These are phyloP conservation scores for Chenopodium berlandieri DNA, from an alignment of 148 eudicot species.

Conservation along the genomic window DNA sequence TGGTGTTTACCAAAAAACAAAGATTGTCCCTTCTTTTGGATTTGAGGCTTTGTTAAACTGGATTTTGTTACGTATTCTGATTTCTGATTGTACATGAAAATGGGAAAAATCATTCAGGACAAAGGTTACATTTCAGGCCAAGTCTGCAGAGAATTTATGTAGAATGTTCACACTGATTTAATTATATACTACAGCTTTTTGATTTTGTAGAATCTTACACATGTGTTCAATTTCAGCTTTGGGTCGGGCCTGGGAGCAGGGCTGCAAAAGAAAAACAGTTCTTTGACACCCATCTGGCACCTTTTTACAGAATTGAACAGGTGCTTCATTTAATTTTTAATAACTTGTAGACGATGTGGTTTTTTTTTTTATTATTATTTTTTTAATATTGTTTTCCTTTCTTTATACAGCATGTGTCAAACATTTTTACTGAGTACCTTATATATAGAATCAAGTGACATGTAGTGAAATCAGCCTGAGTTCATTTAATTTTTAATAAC, in stretches of 20 bases:
- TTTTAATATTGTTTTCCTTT: background rate
- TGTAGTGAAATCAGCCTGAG: no score
- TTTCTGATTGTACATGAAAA: background rate
- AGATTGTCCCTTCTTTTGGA: background rate
- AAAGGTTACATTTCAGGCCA: background rate
- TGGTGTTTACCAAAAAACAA: no score
- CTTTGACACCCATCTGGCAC: conserved; percentile 91
- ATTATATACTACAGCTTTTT: conserved; percentile 1
- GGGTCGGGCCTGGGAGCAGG: conserved; percentile 97
- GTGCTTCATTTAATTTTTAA: conserved; percentile 25
- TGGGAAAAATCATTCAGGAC: background rate
- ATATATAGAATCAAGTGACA: background rate
- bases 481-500: conserved; percentile 11
- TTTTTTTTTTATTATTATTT: background rate
- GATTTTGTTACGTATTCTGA: background rate
- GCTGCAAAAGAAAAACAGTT: conserved; percentile 89
- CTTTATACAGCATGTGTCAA: background rate
- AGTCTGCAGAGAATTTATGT: background rate
- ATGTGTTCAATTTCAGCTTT: conserved; percentile 59
- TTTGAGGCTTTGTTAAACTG: background rate
- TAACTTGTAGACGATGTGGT: conserved; percentile 6
- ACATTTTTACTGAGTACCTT: background rate
- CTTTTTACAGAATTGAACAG: conserved; percentile 99
- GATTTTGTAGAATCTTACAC: conserved; percentile 11
- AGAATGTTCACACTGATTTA: background rate